Evolutionary conservation across 2,329 filamentous ascomycete species (phyloP).

Genomic region (Sporothrix inflata): DNA sequence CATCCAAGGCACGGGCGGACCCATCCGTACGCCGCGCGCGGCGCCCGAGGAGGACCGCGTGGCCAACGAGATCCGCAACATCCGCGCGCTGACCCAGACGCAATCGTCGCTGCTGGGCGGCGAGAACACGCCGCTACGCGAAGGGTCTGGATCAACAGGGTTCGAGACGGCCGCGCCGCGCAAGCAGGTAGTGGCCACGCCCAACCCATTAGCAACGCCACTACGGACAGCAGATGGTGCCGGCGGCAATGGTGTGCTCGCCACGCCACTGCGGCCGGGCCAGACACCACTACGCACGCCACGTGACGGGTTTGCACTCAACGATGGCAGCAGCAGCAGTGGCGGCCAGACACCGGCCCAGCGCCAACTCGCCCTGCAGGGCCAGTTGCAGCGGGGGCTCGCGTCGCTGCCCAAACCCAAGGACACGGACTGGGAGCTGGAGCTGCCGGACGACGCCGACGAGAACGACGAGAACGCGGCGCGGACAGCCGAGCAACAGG

Average conservation of each 20-base stretch:
- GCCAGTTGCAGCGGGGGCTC: slow-evolving; percentile 72
- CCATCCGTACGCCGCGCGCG: slow-evolving; percentile 88
- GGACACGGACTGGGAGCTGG: slow-evolving; percentile 91
- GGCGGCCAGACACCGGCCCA: slow-evolving; percentile 26
- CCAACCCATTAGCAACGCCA: slow-evolving; percentile 93
- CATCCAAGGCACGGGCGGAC: slow-evolving; percentile 73
- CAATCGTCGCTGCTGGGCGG: slow-evolving; percentile 92
- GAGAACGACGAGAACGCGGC: slow-evolving; percentile 64
- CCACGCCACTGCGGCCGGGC: slow-evolving; percentile 53
- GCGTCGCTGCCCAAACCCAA: slow-evolving; percentile 88
- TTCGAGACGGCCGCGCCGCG: slow-evolving; percentile 84
- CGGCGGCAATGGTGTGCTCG: slow-evolving; percentile 29
- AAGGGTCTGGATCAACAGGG: slow-evolving; percentile 80
- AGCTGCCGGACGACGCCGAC: slow-evolving; percentile 83
- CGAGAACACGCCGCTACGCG: slow-evolving; percentile 87
- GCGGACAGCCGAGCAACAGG: slow-evolving; percentile 53
- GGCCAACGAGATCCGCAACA: slow-evolving; percentile 94
- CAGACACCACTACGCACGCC: slow-evolving; percentile 74
- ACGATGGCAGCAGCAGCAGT: slow-evolving; percentile 63
- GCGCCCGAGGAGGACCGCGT: slow-evolving; percentile 93
- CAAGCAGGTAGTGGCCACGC: slow-evolving; percentile 81
- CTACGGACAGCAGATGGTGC: slow-evolving; percentile 75
- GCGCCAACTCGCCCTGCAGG: slow-evolving; percentile 68
- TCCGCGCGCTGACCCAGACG: slow-evolving; percentile 86
- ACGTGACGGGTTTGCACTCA: slow-evolving; percentile 83